Evolutionary conservation across 1,284 basidiomycete species (phyloP), one percentile per base, ranked within the genome.

Genomic region (Entoloma clypeatum): DNA sequence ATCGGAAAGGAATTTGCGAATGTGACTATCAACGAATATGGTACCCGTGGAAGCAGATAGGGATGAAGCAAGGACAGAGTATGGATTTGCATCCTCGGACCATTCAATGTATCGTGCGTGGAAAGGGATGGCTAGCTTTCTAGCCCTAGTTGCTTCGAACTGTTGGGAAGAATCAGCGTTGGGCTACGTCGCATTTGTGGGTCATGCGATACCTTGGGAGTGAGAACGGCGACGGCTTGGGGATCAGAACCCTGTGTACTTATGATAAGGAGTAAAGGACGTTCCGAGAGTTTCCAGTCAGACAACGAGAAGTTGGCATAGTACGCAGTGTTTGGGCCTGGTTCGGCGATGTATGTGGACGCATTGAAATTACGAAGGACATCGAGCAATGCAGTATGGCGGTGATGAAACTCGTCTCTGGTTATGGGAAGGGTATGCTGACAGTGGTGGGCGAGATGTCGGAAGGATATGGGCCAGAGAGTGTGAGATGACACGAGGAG

Each of bases 71-170:
- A 80, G 76, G 9, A 73, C 61, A 3, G 68, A 54, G 54, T 84
- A 93, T 0, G 90, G 88, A 54, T 75, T 68, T 24, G 71, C 75
- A 38, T 82, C 77, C 59, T 93, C 91, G 7, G 76, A 67, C 89
- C 90, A 93, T 42, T 78, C 68, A 4, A 81, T 64, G 55, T 74
- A 92, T 3, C 61, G 58, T 19, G 81, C 63, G 0, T 45, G 31
- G 7, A 65, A 63, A 0, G 80, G 78, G 14, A 92, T 60, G 2
- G 66, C 57, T 7, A 88, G 67, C 23, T 71, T 53, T 51, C 70
- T 77, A 0, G 89, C 87, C 28, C 90, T 75, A 0, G 78, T 74
- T 8, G 74, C 71, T 61, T 93, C 90, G 47, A 93, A 93, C 35
- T 64, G 21, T 27, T 9, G 26, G 10, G 33, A 8, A 44, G 33